A percentile compares a stretch with the other conserved stretches of the same genome.
phyloP scores from a whole-genome alignment of 345 rosid species.

The Microcos paniculata region DNA sequence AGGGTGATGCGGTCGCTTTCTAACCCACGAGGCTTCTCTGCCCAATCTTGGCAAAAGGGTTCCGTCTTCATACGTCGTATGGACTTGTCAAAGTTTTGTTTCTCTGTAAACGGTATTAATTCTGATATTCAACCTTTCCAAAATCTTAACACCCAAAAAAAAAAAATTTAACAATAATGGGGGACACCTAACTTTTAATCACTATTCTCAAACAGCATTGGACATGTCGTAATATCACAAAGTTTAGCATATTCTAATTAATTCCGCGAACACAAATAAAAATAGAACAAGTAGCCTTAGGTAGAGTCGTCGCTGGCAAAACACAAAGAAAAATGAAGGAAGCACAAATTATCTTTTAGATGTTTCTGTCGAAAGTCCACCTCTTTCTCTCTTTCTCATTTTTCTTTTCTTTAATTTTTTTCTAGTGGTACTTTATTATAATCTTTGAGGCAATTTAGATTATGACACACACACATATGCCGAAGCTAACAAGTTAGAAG shows the following conservation, averaged over 20 bases:
- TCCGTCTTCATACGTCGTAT: neutral
- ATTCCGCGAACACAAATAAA: neutral
- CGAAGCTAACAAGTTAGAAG: neutral
- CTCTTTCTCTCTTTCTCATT: neutral
- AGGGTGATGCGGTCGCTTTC: slow-evolving; percentile 1
- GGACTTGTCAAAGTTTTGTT: neutral
- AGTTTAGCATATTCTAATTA: neutral
- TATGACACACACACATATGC: neutral
- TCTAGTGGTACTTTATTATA: neutral
- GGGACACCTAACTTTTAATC: neutral
- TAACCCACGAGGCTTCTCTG: neutral
- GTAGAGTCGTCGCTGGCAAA: neutral
- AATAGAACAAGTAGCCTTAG: neutral
- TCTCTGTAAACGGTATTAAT: neutral
- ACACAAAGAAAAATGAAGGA: neutral
- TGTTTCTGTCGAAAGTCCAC: neutral
- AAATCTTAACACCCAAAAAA: no score
- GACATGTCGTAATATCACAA: neutral
- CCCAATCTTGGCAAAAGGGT: neutral
- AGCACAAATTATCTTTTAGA: neutral
- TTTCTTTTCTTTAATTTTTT: neutral
- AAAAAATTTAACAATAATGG: neutral
- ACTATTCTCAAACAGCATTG: neutral
- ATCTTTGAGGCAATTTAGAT: neutral
- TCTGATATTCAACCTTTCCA: neutral